These are phyloP conservation scores for Boletus sp. DNA, from an alignment of 768 basidiomycete genomes.

Conservation along the genomic window DNA sequence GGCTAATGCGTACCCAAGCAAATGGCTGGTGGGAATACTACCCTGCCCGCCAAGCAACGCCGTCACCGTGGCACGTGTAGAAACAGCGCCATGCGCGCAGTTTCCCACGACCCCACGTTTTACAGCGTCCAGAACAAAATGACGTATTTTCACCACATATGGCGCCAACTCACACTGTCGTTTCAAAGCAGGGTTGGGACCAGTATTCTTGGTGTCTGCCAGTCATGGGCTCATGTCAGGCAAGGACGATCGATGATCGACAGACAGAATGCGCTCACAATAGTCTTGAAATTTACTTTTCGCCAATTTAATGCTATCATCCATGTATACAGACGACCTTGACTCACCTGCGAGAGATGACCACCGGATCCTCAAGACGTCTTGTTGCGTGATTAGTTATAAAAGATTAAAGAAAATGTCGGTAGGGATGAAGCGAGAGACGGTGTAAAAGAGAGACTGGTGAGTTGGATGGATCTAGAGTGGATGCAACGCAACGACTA, in stretches of 20 bases:
- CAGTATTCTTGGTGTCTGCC: constrained; percentile 5
- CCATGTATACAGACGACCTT: not conserved
- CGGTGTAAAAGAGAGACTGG: constrained; percentile 36
- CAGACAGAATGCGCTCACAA: constrained; percentile 13
- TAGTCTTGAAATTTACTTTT: constrained; percentile 10
- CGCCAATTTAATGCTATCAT: constrained; percentile 2
- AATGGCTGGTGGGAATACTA: constrained; percentile 2
- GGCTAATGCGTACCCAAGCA: not conserved
- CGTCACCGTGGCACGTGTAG: constrained; percentile 13
- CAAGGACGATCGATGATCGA: not conserved
- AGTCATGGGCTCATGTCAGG: constrained; percentile 2
- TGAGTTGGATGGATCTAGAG: constrained; percentile 27
- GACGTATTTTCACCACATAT: constrained; percentile 23
- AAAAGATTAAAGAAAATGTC: constrained; percentile 14
- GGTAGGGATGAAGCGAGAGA: constrained; percentile 31
- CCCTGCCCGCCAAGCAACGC: not conserved
- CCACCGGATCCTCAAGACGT: constrained; percentile 12
- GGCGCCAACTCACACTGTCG: constrained; percentile 24
- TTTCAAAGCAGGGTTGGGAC: not conserved
- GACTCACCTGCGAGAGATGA: constrained; percentile 19
- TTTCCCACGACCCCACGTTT: constrained; percentile 45
- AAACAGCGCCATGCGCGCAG: constrained; percentile 11
- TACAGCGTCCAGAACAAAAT: constrained; percentile 31
- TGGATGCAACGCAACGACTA: constrained; percentile 27
- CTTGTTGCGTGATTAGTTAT: constrained; percentile 20